Evolutionary conservation across 306 rosid species (phyloP).

Genomic region (Prunus fruticosa): DNA sequence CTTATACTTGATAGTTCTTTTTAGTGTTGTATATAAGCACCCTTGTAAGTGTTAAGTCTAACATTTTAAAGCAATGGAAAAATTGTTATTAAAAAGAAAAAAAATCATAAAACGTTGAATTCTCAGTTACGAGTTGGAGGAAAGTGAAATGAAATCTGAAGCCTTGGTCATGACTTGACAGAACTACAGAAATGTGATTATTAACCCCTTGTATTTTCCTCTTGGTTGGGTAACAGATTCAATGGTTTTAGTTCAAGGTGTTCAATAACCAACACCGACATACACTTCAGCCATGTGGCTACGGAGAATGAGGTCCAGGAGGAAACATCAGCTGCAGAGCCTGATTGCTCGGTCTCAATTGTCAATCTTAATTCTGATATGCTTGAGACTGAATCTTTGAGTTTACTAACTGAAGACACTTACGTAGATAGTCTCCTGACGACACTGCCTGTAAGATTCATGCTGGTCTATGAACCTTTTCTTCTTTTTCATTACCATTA

Average conservation of each 20-base stretch:
- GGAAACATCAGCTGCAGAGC: constrained; percentile 44
- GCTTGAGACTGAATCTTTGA: constrained; percentile 66
- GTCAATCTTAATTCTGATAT: constrained; percentile 54
- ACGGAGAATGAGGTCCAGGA: constrained; percentile 44
- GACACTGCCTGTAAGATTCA: constrained; percentile 66
- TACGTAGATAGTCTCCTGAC: constrained; percentile 78
- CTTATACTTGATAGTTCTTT: not conserved
- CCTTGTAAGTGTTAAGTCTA: not conserved
- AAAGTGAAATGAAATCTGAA: not conserved
- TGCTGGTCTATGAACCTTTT: not conserved
- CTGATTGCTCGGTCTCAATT: constrained; percentile 54
- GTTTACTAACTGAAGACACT: constrained; percentile 51
- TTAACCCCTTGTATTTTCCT: not conserved
- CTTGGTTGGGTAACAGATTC: constrained; percentile 41
- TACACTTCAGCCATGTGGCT: constrained; percentile 44
- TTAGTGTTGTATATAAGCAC: not conserved
- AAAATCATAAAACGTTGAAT: not conserved
- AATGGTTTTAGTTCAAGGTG: constrained; percentile 54
- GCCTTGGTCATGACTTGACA: not conserved
- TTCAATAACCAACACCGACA: constrained; percentile 61
- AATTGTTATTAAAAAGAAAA: not conserved
- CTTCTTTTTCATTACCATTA: not conserved
- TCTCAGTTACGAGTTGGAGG: not conserved
- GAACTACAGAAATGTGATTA: not conserved
- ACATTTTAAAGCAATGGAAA: not conserved